Percentiles rank a stretch among this genome's conserved stretches.
Conservation (phyloP, 352 stramenopile species). For the Elongisporangium undulatum region DNA sequence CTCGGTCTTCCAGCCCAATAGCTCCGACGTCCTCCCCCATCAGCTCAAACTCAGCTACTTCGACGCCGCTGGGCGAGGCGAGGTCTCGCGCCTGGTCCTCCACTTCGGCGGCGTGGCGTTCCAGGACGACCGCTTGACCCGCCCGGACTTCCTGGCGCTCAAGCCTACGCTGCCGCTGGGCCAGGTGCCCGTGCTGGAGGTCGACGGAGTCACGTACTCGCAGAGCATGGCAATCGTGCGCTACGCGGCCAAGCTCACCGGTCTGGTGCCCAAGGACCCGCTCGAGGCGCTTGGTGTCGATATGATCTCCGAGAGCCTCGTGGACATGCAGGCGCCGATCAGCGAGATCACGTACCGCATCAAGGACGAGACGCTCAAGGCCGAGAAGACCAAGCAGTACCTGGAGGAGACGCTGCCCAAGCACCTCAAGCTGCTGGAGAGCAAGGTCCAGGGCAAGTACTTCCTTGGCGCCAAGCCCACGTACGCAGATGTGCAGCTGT, state of each 20-base stretch:
- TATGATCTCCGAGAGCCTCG: conserved; percentile 9
- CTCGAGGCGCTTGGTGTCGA: conserved; percentile 16
- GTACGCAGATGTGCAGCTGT: conserved; percentile 12
- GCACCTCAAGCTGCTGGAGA: conserved; percentile 19
- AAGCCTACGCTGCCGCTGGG: conserved; percentile 35
- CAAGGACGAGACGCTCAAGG: conserved; percentile 32
- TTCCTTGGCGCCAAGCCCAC: conserved; percentile 10
- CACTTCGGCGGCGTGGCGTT: conserved; percentile 40
- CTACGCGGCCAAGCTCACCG: conserved; percentile 31
- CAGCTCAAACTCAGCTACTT: conserved; percentile 53
- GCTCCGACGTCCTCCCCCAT: neutral
- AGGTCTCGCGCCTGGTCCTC: conserved; percentile 47
- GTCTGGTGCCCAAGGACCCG: conserved; percentile 19
- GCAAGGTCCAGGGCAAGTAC: conserved; percentile 18
- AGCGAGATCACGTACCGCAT: conserved; percentile 27
- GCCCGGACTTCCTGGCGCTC: conserved; percentile 16
- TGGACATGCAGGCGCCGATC: conserved; percentile 12
- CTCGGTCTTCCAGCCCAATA: neutral
- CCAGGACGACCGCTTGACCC: conserved; percentile 34
- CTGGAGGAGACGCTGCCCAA: conserved; percentile 24
- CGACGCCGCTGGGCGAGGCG: conserved; percentile 29
- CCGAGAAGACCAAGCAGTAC: conserved; percentile 35
- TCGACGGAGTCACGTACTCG: conserved; percentile 38
- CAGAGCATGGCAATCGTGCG: conserved; percentile 37
- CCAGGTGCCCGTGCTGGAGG: conserved; percentile 40